phyloP scores from a whole-genome alignment of 2,329 filamentous ascomycete species.

The Xylaria sp. region DNA sequence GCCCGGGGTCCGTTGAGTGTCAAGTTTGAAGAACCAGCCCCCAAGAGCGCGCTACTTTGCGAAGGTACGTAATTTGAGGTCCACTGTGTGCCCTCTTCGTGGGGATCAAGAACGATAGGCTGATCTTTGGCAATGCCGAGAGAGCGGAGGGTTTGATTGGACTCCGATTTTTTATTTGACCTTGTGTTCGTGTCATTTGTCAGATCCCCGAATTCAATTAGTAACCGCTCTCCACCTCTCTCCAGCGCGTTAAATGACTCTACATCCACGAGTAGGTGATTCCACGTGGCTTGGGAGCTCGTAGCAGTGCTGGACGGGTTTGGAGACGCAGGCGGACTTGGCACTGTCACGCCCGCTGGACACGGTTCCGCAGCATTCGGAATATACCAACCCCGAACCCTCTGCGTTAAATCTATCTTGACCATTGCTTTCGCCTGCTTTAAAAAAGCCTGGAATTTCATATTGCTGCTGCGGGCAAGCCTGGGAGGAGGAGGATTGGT shows the following conservation, averaged over 20 bases:
- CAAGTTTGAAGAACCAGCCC: conserved; percentile 50
- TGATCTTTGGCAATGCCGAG: conserved; percentile 78
- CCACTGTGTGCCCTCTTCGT: conserved; percentile 68
- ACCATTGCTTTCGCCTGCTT: conserved; percentile 75
- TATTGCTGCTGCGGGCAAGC: conserved; percentile 77
- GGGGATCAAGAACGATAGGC: conserved; percentile 86
- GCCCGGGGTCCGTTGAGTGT: conserved; percentile 63
- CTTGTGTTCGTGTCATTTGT: conserved; percentile 66
- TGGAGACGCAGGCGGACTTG: conserved; percentile 48
- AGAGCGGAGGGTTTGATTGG: conserved; percentile 71
- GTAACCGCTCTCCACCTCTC: conserved; percentile 71
- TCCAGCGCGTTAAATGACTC: conserved; percentile 71
- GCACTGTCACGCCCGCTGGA: conserved; percentile 52
- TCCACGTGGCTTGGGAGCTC: conserved; percentile 49
- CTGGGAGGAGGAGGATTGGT: conserved; percentile 70
- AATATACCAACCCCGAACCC: conserved; percentile 81
- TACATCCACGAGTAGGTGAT: conserved; percentile 68
- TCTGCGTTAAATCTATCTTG: conserved; percentile 74
- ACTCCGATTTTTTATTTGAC: conserved; percentile 74
- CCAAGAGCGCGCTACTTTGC: conserved; percentile 50
- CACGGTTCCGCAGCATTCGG: conserved; percentile 57
- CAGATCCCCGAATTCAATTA: conserved; percentile 73
- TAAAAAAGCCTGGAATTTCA: conserved; percentile 79
- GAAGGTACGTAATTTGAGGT: conserved; percentile 61
- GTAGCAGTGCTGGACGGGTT: conserved; percentile 38